Evolutionary conservation across 208 protist genomes (phyloP), one percentile per base, ranked within the genome.

Genomic region (Crithidia sp.): DNA sequence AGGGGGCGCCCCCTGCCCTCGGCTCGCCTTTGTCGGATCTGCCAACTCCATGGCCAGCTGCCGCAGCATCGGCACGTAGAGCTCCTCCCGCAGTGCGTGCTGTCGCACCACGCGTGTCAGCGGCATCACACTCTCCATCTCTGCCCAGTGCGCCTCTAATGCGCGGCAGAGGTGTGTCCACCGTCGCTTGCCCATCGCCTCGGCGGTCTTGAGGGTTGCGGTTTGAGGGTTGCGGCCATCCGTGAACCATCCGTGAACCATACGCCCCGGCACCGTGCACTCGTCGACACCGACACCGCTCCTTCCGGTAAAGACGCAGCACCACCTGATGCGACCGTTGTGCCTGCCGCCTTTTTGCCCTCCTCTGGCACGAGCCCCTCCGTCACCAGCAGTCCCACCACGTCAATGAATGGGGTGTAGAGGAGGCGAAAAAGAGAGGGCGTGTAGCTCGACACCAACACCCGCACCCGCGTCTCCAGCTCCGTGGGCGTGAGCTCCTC

Each of bases 371-470:
- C 74, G 13, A 93, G 69, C 8, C 80, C 75, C 52, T 85, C 76
- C 37, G 79, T 49, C 36, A 93, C 64, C 47, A 91, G 36, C 6
- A 96, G 54, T 0, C 62, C 68, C 14, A 94, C 65, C 12, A 94
- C 71, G 63, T 96, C 91, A 2, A 94, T 82, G 53, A 94, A 87
- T 5, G 91, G 84, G 0, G 85, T 94, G 83, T 89, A 96, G 17
- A 96, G 79, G 1, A 96, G 71, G 50, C 88, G 84, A 67, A 82
- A 96, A 36, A 86, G 65, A 2, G 75, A 77, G 4, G 80, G 76
- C 37, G 75, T 58, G 82, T 93, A 92, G 19, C 79, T 53, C 6
- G 84, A 80, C 9, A 89, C 80, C 16, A 84, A 80, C 17, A 90
- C 69, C 13, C 82, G 88, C 44, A 94, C 81, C 41, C 89, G 82